Base-by-base conservation (phyloP, 306 rosid genomes). In the Dalbergia cultrata region DNA sequence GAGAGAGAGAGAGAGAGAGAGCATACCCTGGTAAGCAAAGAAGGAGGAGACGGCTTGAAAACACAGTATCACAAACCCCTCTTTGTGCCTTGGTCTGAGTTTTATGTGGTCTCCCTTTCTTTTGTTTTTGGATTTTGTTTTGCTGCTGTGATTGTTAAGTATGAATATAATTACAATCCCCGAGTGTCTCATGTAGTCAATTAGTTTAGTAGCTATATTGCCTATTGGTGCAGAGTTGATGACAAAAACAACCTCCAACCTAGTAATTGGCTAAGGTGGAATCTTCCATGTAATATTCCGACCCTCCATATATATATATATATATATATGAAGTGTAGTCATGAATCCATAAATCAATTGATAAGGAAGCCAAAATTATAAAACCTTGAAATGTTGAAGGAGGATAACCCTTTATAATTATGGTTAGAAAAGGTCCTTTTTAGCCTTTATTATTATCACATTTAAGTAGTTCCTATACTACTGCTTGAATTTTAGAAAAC, bases 281-380 rank as follows among this genome's bases (percentile, higher is more conserved):
- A 86, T 85, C 82, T 81, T 47, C 73, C 63, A 14, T 4, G 26
- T 81, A 88, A 90, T 84, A 83, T 88, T 90, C 89, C 69, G 17
- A 77, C 63, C 12, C 39, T 17, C 65, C 2, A 54, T 6, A 17
- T 39, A 72, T n/a, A 13, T 35, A 13, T 57, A 7, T 35, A 35
- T 35, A 35, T 35, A 35, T 35, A 0, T 3, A 0, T 1, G 22
- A 0, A 21, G 22, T 21, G 1, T 21, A 21, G 22, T 21, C 22
- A 21, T 21, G 22, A 1, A 21, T 21, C 22, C 22, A 21, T 0
- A 21, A 21, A 21, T 21, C 22, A 21, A 21, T 21, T 21, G 22
- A 21, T 21, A 1, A 26, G 31, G 1, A 3, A 2, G 31, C 2
- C 2, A 26, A 26, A 26, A 26, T 26, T 26, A 26, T 26, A 26